Conservation (phyloP, 2,329 filamentous ascomycete genomes). For the Neobulgaria alba region DNA sequence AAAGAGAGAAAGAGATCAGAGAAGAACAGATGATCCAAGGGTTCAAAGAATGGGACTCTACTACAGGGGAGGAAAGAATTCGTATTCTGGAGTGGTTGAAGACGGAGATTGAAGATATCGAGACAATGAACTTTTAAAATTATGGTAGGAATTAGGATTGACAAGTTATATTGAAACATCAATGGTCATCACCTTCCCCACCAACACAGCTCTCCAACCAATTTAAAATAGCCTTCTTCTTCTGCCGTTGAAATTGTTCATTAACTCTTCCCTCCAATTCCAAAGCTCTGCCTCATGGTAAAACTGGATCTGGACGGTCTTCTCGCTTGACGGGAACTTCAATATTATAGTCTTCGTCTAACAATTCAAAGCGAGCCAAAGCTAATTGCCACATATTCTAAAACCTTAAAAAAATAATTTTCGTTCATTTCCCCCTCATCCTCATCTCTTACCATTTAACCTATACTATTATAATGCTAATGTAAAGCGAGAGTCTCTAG, state of each 20-base stretch:
- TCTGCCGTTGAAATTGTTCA: not conserved
- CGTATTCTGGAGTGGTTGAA: not conserved
- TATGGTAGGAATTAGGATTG: not conserved
- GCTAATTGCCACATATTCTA: not conserved
- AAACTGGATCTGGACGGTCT: not conserved
- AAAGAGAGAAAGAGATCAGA: not conserved
- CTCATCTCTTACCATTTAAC: not conserved
- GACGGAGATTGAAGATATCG: slow-evolving; percentile 4
- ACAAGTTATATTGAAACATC: not conserved
- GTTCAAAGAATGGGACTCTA: slow-evolving; percentile 6
- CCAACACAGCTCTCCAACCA: too few species aligned
- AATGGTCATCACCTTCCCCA: not conserved
- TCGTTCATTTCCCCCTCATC: not conserved
- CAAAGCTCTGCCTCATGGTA: not conserved
- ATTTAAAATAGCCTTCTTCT: not conserved
- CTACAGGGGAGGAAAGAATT: slow-evolving; percentile 1
- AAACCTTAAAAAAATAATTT: not conserved
- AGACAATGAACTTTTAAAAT: slow-evolving; percentile 1
- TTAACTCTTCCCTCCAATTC: not conserved
- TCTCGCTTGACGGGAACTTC: not conserved
- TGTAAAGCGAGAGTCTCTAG: not conserved
- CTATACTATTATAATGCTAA: not conserved
- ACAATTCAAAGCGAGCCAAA: not conserved
- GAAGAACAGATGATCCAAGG: slow-evolving; percentile 7
- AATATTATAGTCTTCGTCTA: not conserved